Conservation (phyloP, 2,329 filamentous ascomycete species). For the Pseudocercospora eumusae region DNA sequence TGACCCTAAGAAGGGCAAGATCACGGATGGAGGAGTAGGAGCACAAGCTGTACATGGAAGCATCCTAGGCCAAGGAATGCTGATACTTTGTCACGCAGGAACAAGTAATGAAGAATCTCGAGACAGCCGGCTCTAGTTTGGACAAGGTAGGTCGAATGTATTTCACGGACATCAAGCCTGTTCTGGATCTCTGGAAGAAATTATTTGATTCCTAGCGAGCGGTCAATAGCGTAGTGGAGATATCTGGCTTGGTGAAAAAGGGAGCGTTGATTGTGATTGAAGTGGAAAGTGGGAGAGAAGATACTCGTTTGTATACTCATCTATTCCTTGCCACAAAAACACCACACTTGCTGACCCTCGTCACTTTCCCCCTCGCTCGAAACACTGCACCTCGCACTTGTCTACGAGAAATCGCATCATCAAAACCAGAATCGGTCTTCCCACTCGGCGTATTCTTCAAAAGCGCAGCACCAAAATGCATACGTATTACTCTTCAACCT, state of each 20-base stretch:
- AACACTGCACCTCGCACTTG: too few relatives aligned
- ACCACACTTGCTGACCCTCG: too few relatives aligned
- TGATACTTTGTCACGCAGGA: conserved; percentile 15
- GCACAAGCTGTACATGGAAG: too few relatives aligned
- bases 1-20: too few relatives aligned
- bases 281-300: conserved; percentile 6
- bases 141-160: conserved; percentile 21
- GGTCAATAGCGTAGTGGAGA: too few relatives aligned
- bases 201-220: too few relatives aligned
- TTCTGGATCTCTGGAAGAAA: conserved; percentile 6
- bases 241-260: too few relatives aligned
- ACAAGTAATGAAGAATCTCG: conserved; percentile 23
- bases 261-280: too few relatives aligned
- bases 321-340: background rate
- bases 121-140: conserved; percentile 24
- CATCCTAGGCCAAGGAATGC: too few relatives aligned
- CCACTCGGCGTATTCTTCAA: conserved; percentile 18
- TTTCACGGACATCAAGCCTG: conserved; percentile 24
- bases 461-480: conserved; percentile 18
- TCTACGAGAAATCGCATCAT: conserved; percentile 15
- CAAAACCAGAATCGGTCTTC: conserved; percentile 46
- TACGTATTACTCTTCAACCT: conserved; percentile 22
- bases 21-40: too few relatives aligned
- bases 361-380: too few relatives aligned
- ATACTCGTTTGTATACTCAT: background rate